phyloP scores from a whole-genome alignment of 2,329 filamentous ascomycete genomes.

The Emergomyces africanus region DNA sequence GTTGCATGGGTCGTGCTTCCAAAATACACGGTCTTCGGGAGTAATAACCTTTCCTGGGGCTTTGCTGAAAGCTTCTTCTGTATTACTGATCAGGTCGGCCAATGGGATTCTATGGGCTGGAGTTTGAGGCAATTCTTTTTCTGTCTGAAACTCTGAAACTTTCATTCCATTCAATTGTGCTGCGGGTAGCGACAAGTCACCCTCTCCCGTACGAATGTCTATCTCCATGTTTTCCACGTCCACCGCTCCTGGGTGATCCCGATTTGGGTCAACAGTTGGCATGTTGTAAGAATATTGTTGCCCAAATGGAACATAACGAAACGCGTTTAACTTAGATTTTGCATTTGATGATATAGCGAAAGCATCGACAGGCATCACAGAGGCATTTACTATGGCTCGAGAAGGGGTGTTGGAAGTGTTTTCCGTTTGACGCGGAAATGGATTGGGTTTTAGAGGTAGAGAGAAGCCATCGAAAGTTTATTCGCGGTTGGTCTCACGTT shows the following conservation, averaged over 20 bases:
- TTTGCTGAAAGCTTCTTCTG: slow-evolving; percentile 40
- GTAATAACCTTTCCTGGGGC: slow-evolving; percentile 38
- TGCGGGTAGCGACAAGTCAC: not conserved
- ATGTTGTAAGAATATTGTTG: not conserved
- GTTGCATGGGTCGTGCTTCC: slow-evolving; percentile 39
- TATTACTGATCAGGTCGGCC: slow-evolving; percentile 48
- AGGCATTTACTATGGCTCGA: not conserved
- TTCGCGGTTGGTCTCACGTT: not conserved
- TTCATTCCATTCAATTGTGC: not conserved
- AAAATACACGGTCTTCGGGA: slow-evolving; percentile 49
- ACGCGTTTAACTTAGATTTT: slow-evolving; percentile 29
- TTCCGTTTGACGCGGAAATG: not conserved
- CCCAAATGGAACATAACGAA: slow-evolving; percentile 6
- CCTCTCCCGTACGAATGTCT: not conserved
- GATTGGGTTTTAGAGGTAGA: not conserved
- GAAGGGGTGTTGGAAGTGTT: not conserved
- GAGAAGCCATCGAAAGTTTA: not conserved
- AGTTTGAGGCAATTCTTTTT: slow-evolving; percentile 40
- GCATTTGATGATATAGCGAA: slow-evolving; percentile 16
- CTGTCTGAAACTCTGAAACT: slow-evolving; percentile 15
- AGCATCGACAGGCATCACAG: slow-evolving; percentile 9
- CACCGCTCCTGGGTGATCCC: not conserved
- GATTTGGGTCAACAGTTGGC: not conserved
- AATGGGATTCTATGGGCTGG: slow-evolving; percentile 46
- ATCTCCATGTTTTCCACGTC: not conserved